A percentile compares a stretch with the other conserved stretches of the same genome.
These are phyloP conservation scores for Magnusiomyces tetraspermus DNA, from an alignment of 1,139 yeast species.

Conservation along the genomic window DNA sequence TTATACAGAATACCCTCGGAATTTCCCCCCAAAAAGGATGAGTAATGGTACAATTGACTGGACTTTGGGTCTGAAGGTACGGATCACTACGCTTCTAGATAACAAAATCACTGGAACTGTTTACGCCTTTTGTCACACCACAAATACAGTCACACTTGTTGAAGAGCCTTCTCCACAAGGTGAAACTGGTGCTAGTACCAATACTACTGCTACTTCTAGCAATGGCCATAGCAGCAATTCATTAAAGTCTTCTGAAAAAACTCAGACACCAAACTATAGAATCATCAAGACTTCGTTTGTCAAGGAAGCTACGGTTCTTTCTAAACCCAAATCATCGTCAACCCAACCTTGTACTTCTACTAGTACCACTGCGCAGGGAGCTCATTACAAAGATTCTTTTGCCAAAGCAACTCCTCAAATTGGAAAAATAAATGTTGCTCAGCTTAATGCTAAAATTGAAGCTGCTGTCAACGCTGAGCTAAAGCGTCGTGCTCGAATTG, in stretches of 20 bases:
- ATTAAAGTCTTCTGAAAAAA: not conserved
- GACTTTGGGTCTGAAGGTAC: constrained; percentile 38
- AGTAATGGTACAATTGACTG: constrained; percentile 12
- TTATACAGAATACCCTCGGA: not conserved
- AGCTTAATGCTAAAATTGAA: constrained; percentile 22
- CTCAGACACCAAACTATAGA: constrained; percentile 35
- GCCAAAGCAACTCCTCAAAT: constrained; percentile 22
- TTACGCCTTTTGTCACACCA: constrained; percentile 46
- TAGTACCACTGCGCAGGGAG: constrained; percentile 10
- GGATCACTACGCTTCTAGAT: constrained; percentile 51
- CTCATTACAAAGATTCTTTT: constrained; percentile 17
- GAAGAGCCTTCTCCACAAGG: constrained; percentile 19
- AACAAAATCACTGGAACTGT: constrained; percentile 50
- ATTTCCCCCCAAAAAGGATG: not conserved
- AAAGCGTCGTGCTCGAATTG: constrained; percentile 24
- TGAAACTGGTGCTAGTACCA: not conserved
- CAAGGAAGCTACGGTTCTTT: constrained; percentile 42
- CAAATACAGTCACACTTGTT: constrained; percentile 35
- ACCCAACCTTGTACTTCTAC: constrained; percentile 9
- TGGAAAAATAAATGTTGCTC: constrained; percentile 26
- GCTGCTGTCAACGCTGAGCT: constrained; percentile 22
- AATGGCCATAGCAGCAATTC: constrained; percentile 3
- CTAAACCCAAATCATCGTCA: constrained; percentile 26
- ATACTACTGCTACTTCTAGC: not conserved
- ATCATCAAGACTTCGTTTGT: constrained; percentile 52